Base-by-base conservation (phyloP, 306 rosid species). In the Abrus pulchellus region DNA sequence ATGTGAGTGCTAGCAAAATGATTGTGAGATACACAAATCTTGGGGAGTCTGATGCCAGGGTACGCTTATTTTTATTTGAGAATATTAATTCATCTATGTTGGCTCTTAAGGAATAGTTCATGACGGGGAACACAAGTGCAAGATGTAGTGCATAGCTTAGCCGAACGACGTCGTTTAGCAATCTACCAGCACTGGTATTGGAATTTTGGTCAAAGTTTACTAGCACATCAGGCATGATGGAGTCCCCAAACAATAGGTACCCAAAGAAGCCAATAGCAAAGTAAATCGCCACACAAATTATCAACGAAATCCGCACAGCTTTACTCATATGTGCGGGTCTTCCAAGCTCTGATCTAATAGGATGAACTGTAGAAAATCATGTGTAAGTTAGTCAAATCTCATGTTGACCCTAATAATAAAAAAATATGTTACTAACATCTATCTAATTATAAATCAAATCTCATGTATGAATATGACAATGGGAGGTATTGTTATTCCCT, bases 141-240 rank as follows among this genome's bases (percentile, higher is more conserved):
- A 87, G 89, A 72, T 90, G 92, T 38, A 87, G 82, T 5, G 94
- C 91, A 28, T 90, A 89, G 77, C 89, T 90, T 29, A 89, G 11
- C 6, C 94, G 77, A 57, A 89, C 86, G 7, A 82, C 3, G 75
- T 74, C 83, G 36, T 90, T 89, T 9, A 87, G 88, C 36, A 84
- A 45, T 71, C 49, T 74, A 75, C 73, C 94, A 1, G 27, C 20
- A 3, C 4, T 36, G 5, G 89, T 68, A 28, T 56, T 49, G 0
- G 89, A 85, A 69, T 68, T 80, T 12, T 84, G 88, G 53, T 91
- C 92, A 34, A 89, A 91, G 85, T 91, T 91, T 9, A 89, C 85
- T 5, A 91, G 64, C 66, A 91, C 78, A 30, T 87, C 91, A 0
- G 86, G 72, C 91, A 87, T 84, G 55, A 87, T 78, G 1, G 90